These are phyloP conservation scores for Eutypella sp. DNA, from an alignment of 2,329 filamentous ascomycete species.

Conservation along the genomic window DNA sequence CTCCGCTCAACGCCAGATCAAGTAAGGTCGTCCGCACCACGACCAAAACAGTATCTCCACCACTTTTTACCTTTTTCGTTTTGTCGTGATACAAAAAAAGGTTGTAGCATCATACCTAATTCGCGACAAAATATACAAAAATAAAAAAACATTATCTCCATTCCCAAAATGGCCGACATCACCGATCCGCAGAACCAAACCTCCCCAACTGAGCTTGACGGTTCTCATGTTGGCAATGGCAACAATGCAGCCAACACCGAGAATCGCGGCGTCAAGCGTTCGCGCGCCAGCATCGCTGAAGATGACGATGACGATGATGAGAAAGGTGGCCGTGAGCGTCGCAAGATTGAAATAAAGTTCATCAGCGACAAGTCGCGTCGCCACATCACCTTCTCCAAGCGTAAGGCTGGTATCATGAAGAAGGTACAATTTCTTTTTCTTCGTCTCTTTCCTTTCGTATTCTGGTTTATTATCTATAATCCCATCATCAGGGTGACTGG, in stretches of 20 bases:
- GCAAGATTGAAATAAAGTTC: conserved; percentile 99
- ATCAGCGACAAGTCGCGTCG: conserved; percentile 99
- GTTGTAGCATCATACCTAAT: conserved; percentile 7
- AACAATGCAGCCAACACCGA: conserved; percentile 59
- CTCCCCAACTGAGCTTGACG: conserved; percentile 69
- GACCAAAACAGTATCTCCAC: conserved; percentile 62
- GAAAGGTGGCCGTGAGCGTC: conserved; percentile 93
- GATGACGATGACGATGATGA: conserved; percentile 98
- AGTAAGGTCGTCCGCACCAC: conserved; percentile 63
- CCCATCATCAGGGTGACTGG: too few species aligned
- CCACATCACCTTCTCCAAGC: conserved; percentile 99
- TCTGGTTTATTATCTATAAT: too few species aligned
- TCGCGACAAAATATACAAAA: conserved; percentile 9
- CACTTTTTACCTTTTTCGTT: conserved; percentile 46
- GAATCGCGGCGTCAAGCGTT: conserved; percentile 82
- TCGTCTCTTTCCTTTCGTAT: too few species aligned
- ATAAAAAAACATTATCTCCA: too few species aligned
- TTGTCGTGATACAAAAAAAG: conserved; percentile 41
- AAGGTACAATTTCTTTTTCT: conserved; percentile 64
- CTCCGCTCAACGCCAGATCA: conserved; percentile 56
- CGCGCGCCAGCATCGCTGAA: conserved; percentile 75
- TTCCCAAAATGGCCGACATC: conserved; percentile 80
- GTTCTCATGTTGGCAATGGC: conserved; percentile 71
- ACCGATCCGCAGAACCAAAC: conserved; percentile 72
- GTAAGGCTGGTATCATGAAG: conserved; percentile 99